Evolutionary conservation across 768 basidiomycete species (phyloP).

Genomic region (Lactarius deliciosus): DNA sequence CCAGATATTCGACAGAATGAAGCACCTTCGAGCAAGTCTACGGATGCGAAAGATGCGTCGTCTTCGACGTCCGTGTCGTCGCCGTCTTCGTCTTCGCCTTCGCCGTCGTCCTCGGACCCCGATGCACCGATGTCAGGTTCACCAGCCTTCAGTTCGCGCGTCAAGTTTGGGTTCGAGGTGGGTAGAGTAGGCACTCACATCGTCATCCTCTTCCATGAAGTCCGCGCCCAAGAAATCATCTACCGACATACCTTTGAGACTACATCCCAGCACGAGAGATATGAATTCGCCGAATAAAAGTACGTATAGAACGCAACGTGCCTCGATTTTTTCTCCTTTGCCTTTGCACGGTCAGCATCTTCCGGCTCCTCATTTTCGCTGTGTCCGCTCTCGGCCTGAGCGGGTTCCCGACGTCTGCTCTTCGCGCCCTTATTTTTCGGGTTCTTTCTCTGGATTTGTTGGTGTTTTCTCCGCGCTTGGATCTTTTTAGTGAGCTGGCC

Average conservation of each 20-base stretch:
- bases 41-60: constrained; percentile 68
- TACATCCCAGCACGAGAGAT: constrained; percentile 19
- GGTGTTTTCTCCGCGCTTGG: constrained; percentile 75
- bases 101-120: constrained; percentile 40
- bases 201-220: constrained; percentile 67
- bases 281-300: constrained; percentile 4
- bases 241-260: constrained; percentile 61
- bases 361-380: constrained; percentile 32
- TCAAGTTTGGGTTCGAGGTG: background rate
- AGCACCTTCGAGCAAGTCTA: constrained; percentile 74
- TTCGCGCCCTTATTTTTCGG: constrained; percentile 51
- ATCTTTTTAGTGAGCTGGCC: constrained; percentile 89
- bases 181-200: constrained; percentile 36
- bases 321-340: constrained; percentile 33
- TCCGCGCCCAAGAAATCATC: constrained; percentile 72
- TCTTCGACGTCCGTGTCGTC: constrained; percentile 54
- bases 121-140: constrained; percentile 41
- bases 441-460: constrained; percentile 70
- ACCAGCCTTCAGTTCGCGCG: constrained; percentile 31
- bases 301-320: constrained; percentile 1
- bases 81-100: constrained; percentile 36
- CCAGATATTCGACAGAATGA: background rate
- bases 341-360: constrained; percentile 10
- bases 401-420: constrained; percentile 34
- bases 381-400: constrained; percentile 27